Evolutionary conservation across 495 filamentous ascomycete species (phyloP).

Genomic region (Neurospora sp.): DNA sequence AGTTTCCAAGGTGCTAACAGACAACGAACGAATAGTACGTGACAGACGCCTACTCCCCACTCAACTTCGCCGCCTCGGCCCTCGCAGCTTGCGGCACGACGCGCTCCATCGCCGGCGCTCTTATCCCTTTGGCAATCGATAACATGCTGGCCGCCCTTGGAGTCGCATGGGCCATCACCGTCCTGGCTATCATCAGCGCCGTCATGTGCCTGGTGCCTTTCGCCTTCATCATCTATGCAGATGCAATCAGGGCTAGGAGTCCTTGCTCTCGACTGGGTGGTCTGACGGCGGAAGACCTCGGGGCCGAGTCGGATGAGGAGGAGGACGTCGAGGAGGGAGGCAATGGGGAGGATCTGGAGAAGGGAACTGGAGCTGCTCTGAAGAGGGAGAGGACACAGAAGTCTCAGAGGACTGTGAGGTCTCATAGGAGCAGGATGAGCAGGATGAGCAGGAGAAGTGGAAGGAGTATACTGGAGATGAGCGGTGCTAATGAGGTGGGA

Average conservation of each 20-base stretch:
- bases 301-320: not conserved
- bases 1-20: not conserved
- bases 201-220: constrained; percentile 17
- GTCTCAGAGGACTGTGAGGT: not conserved
- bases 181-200: constrained; percentile 17
- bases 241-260: constrained; percentile 13
- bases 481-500: not conserved
- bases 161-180: constrained; percentile 16
- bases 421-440: not conserved
- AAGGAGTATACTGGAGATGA: not conserved
- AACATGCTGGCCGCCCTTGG: constrained; percentile 17
- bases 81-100: constrained; percentile 48
- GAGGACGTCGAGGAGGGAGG: not conserved
- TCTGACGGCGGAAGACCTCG: not conserved
- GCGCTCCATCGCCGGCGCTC: constrained; percentile 47
- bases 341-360: not conserved
- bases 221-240: constrained; percentile 16
- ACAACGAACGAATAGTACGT: constrained; percentile 33
- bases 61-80: constrained; percentile 53
- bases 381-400: not conserved
- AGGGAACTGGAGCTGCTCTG: not conserved
- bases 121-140: constrained; percentile 32
- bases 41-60: constrained; percentile 52
- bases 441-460: not conserved
- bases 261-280: constrained; percentile 6